Evolutionary conservation across 495 filamentous ascomycete species (phyloP), one percentile per base, ranked within the genome.

Genomic region (Letharia lupina): DNA sequence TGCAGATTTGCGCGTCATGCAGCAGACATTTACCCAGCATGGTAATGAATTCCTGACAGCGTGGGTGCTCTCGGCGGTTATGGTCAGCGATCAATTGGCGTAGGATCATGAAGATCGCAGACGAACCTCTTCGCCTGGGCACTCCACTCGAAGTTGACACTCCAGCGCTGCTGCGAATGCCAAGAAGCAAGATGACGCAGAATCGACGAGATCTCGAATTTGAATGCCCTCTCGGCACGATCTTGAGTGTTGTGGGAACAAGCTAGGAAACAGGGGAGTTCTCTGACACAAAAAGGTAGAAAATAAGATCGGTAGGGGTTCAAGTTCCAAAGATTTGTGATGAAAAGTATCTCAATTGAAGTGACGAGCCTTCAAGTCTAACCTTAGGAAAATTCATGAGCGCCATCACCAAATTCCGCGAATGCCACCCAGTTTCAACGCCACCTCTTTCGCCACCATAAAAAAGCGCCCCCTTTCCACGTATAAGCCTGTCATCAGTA

Each of bases 401-500:
- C 33, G 33, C 33, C 54, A 37, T 57, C 9, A 57, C 33, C 10
- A 37, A 35, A 37, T 2, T 37, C 31, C 28, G 18, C 13, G 15
- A 20, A 52, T 39, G 45, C 44, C 45, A 42, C 3, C 10, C 35
- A 54, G 0, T 15, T 28, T n/a, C 23, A 28, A 39, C n/a, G 39
- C 35, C 47, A 63, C 20, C 8, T 31, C 33, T 50, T 37, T 23
- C 13, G 33, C 31, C 39, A 7, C 42, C 18, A 12, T 37, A 20
- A 8, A 0, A 40, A 37, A 28, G 56, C 33, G n/a, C 33, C 54
- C 15, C 40, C 18, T 42, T 20, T 52, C 20, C 3, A 2, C 2
- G n/a, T 16, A 37, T 37, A 15, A 1, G 20, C 35, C 37, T 23
- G n/a, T 37, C 8, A 9, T 65, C 63, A 70, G 23, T 54, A 70